Conservation (phyloP, 1,139 yeast species). For the Suhomyces choctaworum region DNA sequence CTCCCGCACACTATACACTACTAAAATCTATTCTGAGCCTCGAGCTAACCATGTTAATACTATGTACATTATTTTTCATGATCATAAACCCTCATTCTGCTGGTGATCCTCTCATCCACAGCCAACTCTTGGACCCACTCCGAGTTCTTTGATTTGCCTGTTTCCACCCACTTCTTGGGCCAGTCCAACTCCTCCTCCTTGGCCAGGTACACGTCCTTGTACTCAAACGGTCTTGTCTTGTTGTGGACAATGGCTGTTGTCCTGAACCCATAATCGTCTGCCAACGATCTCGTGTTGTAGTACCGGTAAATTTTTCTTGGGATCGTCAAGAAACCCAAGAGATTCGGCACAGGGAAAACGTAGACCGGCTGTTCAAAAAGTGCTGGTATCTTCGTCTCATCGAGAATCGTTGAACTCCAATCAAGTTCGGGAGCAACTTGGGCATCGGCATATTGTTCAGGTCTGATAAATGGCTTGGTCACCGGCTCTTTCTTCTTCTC, state of each 20-base stretch:
- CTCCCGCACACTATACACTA: neutral
- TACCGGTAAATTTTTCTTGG: conserved; percentile 78
- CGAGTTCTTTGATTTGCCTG: conserved; percentile 66
- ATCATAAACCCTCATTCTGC: conserved; percentile 56
- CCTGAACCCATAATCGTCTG: conserved; percentile 66
- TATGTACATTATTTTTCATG: conserved; percentile 12
- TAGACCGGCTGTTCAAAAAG: conserved; percentile 73
- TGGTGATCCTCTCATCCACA: conserved; percentile 66
- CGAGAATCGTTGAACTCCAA: conserved; percentile 23
- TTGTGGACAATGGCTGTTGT: conserved; percentile 63
- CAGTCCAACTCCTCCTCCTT: conserved; percentile 81
- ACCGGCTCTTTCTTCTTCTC: conserved; percentile 39
- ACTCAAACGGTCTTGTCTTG: conserved; percentile 55
- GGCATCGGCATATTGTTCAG: conserved; percentile 55
- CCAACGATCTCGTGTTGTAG: conserved; percentile 69
- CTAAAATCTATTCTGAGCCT: neutral
- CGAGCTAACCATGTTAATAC: conserved; percentile 1
- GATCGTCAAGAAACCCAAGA: conserved; percentile 74
- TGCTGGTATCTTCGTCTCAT: conserved; percentile 51
- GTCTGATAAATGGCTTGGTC: conserved; percentile 61
- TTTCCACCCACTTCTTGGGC: conserved; percentile 84
- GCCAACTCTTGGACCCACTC: conserved; percentile 86
- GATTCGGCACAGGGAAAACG: conserved; percentile 70
- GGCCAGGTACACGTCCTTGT: conserved; percentile 55
- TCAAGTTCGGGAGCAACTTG: conserved; percentile 63